Percentiles rank a stretch among this genome's conserved stretches.
phyloP scores from a whole-genome alignment of 1,284 basidiomycete species.

The Ganoderma meredithae region DNA sequence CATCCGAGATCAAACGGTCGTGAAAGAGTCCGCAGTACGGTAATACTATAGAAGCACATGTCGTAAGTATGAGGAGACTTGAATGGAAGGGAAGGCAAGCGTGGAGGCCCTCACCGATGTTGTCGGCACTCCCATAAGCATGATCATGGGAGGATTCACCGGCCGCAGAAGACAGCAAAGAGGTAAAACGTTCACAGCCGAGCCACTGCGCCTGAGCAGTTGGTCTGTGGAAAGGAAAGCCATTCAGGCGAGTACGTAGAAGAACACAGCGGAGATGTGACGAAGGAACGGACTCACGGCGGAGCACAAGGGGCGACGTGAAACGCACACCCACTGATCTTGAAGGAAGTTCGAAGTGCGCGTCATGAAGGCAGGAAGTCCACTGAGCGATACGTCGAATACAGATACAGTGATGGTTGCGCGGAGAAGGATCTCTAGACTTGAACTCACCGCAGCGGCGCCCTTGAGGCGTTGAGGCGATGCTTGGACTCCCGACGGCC shows the following conservation, averaged over 20 bases:
- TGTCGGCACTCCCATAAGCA: background rate
- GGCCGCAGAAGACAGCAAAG: background rate
- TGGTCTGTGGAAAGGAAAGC: background rate
- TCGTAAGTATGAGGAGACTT: background rate
- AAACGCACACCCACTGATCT: too few relatives aligned
- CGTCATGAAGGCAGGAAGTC: too few relatives aligned
- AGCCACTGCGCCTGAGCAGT: background rate
- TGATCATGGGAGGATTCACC: background rate
- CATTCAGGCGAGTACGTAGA: background rate
- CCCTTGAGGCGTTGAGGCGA: too few relatives aligned
- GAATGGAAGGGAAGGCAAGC: background rate
- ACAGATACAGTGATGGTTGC: too few relatives aligned
- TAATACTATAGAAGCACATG: background rate
- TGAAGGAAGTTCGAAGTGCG: too few relatives aligned
- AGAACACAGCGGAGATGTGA: background rate
- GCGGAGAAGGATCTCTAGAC: too few relatives aligned
- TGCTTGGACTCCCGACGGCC: too few relatives aligned
- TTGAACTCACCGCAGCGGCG: too few relatives aligned
- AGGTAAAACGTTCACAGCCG: background rate
- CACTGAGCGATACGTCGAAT: too few relatives aligned
- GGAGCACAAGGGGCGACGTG: too few relatives aligned
- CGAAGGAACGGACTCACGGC: too few relatives aligned
- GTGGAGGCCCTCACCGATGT: background rate
- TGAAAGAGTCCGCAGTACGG: background rate
- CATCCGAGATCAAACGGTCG: too few relatives aligned